Base-by-base conservation (phyloP, 441 rosid genomes). In the Adansonia gregorii region DNA sequence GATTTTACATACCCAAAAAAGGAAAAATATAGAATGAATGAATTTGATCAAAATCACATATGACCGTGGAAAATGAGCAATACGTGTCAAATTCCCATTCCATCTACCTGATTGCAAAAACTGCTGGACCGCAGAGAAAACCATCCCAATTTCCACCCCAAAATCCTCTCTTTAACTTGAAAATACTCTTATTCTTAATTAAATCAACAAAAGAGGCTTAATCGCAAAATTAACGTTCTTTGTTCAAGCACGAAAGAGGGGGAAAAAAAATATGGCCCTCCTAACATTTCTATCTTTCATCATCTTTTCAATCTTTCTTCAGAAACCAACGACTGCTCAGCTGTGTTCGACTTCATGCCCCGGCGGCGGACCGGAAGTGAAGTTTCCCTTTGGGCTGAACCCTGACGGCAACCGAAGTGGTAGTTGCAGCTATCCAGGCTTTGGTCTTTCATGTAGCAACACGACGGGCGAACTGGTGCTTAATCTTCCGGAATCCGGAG, bases 351-450 rank as follows among this genome's bases (percentile, higher is more conserved):
- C 66, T 17, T 70, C 72, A 11, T 87, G 84, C 79, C 6, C n/a
- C 24, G 24, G 27, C 8, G 8, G 11, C 31, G 41, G 6, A 17
- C 70, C 15, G 22, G 17, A 10, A 9, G 68, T 87, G 11, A 81
- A 79, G 11, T 89, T 84, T 78, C 89, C 92, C 6, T 88, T 87
- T 80, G 76, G 82, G 35, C 63, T 85, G 1, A 55, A 11, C 74
- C 10, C 10, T 2, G 4, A 7, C 17, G 12, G 72, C 56, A 20
- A 9, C 9, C 73, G 24, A 43, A 48, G 24, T 45, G 24, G 10
- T 7, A 48, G 76, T 4, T 81, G 86, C 79, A 75, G 83, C 70
- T 89, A 75, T 72, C 87, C 87, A 0, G 84, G 86, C 6, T 87
- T 84, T 73, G 56, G 45, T 27, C 79, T 89, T 58, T 66, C 86